Evolutionary conservation across 768 basidiomycete species (phyloP).

Genomic region (Leccinum incarnatum): DNA sequence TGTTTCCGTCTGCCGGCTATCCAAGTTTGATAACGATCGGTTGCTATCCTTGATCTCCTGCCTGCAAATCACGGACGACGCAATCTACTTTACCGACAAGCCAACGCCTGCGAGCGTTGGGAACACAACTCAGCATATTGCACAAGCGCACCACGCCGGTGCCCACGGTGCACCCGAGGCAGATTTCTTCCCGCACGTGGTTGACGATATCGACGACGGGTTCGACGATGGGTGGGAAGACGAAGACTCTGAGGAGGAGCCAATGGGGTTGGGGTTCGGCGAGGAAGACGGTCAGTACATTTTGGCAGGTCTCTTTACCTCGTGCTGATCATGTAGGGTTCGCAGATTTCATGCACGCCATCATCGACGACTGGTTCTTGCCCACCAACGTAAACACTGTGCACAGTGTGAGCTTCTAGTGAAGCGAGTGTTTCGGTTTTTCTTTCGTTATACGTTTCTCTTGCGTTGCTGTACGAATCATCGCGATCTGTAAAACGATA

Average conservation of each 20-base stretch:
- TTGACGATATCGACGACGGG: constrained; percentile 11
- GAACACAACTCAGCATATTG: background rate
- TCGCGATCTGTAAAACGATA: background rate
- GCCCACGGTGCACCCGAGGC: background rate
- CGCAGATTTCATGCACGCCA: constrained; percentile 13
- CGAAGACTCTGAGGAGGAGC: constrained; percentile 14
- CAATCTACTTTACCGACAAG: constrained; percentile 44
- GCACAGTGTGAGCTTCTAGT: constrained; percentile 25
- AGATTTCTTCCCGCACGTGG: constrained; percentile 3
- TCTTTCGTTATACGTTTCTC: background rate
- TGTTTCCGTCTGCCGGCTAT: constrained; percentile 23
- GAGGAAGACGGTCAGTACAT: constrained; percentile 13
- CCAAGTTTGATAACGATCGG: constrained; percentile 13
- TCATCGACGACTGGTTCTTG: constrained; percentile 23
- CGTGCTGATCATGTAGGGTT: constrained; percentile 4
- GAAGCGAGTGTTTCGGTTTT: background rate
- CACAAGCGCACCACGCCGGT: background rate
- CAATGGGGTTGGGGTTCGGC: background rate
- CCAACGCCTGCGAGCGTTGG: constrained; percentile 1
- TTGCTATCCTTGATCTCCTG: constrained; percentile 40
- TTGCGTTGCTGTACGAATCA: background rate
- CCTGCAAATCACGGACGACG: constrained; percentile 54
- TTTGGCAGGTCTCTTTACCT: background rate
- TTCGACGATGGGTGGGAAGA: constrained; percentile 16
- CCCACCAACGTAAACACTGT: constrained; percentile 23